Evolutionary conservation across 805 yeast species (phyloP).

Genomic region (Hanseniaspora guilliermondii): DNA sequence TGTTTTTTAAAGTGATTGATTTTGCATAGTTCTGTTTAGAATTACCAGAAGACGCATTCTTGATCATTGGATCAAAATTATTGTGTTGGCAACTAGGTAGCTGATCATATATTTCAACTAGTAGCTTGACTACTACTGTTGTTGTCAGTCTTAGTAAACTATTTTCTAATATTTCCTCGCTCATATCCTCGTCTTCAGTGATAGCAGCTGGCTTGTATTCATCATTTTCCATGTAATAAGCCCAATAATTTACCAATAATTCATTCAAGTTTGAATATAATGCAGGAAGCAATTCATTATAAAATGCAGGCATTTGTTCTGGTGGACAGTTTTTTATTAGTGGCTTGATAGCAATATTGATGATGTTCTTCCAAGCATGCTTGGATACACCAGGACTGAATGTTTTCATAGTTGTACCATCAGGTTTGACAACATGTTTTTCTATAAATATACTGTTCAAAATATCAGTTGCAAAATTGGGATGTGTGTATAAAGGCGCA

Average conservation of each 20-base stretch:
- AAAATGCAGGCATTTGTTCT: slow-evolving; percentile 50
- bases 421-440: slow-evolving; percentile 41
- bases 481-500: slow-evolving; percentile 75
- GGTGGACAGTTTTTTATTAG: slow-evolving; percentile 82
- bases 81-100: slow-evolving; percentile 31
- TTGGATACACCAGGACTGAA: slow-evolving; percentile 64
- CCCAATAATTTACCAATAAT: slow-evolving; percentile 67
- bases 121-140: slow-evolving; percentile 73
- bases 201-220: slow-evolving; percentile 38
- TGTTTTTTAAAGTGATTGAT: slow-evolving; percentile 49
- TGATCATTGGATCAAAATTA: slow-evolving; percentile 20
- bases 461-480: slow-evolving; percentile 59
- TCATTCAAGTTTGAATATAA: slow-evolving; percentile 61
- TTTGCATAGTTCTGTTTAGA: slow-evolving; percentile 57
- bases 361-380: slow-evolving; percentile 96
- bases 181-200: slow-evolving; percentile 64
- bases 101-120: slow-evolving; percentile 83
- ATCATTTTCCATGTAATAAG: slow-evolving; percentile 29
- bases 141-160: slow-evolving; percentile 86
- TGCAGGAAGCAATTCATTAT: slow-evolving; percentile 67
- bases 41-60: slow-evolving; percentile 24
- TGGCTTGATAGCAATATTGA: slow-evolving; percentile 75
- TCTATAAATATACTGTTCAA: slow-evolving; percentile 71
- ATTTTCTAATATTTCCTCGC: slow-evolving; percentile 98
- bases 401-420: slow-evolving; percentile 9